Percentiles rank a stretch among this genome's conserved stretches.
Evolutionary conservation across 2,329 filamentous ascomycete genomes (phyloP).

Genomic region (Ilyonectria sp.): DNA sequence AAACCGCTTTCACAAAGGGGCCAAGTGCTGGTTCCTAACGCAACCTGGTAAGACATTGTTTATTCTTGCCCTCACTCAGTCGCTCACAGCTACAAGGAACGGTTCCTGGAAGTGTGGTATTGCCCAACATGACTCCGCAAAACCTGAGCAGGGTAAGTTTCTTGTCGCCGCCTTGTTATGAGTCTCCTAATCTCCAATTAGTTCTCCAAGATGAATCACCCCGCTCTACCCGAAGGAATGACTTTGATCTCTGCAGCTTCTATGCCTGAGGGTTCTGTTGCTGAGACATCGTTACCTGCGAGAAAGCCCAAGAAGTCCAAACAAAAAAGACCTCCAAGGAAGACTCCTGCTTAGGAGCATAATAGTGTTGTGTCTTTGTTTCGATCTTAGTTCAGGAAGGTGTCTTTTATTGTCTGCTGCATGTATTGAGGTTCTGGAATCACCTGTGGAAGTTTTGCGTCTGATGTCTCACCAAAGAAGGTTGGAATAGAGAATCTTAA

Average conservation of each 20-base stretch:
- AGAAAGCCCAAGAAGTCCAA: neutral
- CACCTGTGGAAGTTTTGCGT: too few species aligned
- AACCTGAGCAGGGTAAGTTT: neutral
- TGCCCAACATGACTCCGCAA: neutral
- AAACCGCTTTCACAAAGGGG: neutral
- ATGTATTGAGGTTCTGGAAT: too few species aligned
- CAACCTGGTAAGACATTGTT: neutral
- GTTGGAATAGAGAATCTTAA: too few species aligned
- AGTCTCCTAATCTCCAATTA: neutral
- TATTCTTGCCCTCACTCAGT: neutral
- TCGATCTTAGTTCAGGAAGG: too few species aligned
- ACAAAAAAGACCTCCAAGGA: too few species aligned
- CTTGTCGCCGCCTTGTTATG: neutral
- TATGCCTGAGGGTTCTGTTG: neutral
- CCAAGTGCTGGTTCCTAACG: neutral
- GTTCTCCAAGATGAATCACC: neutral
- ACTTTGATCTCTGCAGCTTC: neutral
- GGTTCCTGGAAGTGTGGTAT: neutral
- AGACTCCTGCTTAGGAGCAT: too few species aligned
- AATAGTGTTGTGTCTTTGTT: too few species aligned
- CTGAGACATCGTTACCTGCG: neutral
- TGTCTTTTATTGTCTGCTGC: too few species aligned
- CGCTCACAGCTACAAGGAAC: neutral
- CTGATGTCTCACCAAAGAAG: too few species aligned
- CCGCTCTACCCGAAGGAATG: neutral